Evolutionary conservation across 2,329 filamentous ascomycete species (phyloP), one percentile per base, ranked within the genome.

Genomic region (Tolypocladium guangdongense): DNA sequence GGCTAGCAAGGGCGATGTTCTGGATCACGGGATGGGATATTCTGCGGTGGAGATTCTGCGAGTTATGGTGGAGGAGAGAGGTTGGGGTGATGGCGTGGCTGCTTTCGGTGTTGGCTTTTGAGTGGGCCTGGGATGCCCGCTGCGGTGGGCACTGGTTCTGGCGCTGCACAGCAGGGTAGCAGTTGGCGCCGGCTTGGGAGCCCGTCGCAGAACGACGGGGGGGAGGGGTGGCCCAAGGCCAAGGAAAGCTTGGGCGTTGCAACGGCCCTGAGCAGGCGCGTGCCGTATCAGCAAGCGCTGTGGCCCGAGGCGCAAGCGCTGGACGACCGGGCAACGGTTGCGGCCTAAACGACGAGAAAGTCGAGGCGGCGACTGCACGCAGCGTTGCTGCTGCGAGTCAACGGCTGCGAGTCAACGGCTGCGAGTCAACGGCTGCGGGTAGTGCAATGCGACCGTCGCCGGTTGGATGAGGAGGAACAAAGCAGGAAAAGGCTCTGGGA

Each of bases 1-100:
- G 54, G 56, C 63, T 61, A 62, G 60, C 62, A 65, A 65, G 64
- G 63, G 55, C 52, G 56, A 58, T 55, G 59, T 55, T 58, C 60
- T 56, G 55, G 56, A 55, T 54, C 58, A 50, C 56, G 53, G 54
- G 59, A 59, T 55, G 58, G 58, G 60, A 59, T 61, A 63, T 60
- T 62, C 64, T 60, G 57, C 30, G 56, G 64, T 63, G 66, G 62
- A 60, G 60, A 63, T 62, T 41, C 57, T 53, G 53, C 49, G 53
- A 52, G 54, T 54, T 54, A 53, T 55, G 54, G 51, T 56, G 51
- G 53, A 54, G 63, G 58, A 27, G 48, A 50, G 43, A 50, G 35
- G 48, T 27, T 50, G 48, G 48, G 48, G 48, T 22, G 36, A 50
- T 50, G 48, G 48, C 35, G 35, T n/a, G 36, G 48, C 48, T 50